Evolutionary conservation across 2,329 filamentous ascomycete species (phyloP), one percentile per base, ranked within the genome.

Genomic region (Talaromyces piceae): DNA sequence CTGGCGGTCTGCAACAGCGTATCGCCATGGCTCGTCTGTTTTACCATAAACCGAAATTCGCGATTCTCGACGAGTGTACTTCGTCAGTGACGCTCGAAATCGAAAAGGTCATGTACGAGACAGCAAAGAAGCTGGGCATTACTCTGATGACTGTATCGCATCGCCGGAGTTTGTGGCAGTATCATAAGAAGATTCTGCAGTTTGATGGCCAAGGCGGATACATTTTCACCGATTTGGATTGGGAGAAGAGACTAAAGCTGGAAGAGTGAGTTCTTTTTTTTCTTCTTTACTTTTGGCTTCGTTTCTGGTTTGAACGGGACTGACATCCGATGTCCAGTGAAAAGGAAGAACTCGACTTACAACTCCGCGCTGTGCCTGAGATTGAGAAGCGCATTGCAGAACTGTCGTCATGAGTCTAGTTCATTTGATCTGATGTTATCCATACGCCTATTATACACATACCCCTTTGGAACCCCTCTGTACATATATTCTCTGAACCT

Each of bases 71-170:
- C 67, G 93, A 98, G 73, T 98, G 93, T 70, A 98, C 93, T 5
- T 91, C 86, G 51, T 89, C 84, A 48, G 89, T 98, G n/a, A 96
- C 94, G 13, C 78, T 96, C 25, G 91, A 97, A 60, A 90, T 91
- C 54, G 93, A 98, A 65, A 86, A 89, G 66, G 80, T 89, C 65
- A 97, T 98, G 90, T 98, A 98, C 69, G 91, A 96, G 61, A 91
- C 89, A 50, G 93, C 93, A 47, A 97, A 98, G 77, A 78, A 81
- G 16, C 73, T 96, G 16, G 90, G 88, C 3, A 93, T 96, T 61
- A 97, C 93, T 0, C 78, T 98, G 56, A 96, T 98, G 88, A 98
- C 93, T 0, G 93, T 98, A 22, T 90, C 84, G 57, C 93, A 98
- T 68, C 77, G 93, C 7, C 77, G 90, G 56, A 95, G 88, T 72